Percentiles rank a stretch among this genome's conserved stretches.
Evolutionary conservation across 345 rosid genomes (phyloP).

Genomic region (Aegle marmelos): DNA sequence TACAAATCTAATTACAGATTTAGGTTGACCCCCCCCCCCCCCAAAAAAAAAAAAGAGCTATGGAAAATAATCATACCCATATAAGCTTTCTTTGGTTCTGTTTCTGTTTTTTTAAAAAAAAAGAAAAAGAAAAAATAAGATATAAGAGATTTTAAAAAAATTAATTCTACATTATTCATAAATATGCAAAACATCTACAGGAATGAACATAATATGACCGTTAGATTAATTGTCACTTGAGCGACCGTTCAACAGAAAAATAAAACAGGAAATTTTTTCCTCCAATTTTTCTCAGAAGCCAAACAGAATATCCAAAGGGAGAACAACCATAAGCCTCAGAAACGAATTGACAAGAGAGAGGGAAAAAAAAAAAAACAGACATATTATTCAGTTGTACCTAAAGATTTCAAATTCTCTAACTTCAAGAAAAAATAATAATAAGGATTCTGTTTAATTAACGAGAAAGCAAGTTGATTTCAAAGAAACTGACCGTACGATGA

Average conservation of each 20-base stretch:
- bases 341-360: not conserved
- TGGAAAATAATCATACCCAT: not conserved
- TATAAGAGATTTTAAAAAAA: not conserved
- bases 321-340: slow-evolving; percentile 5
- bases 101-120: too few species aligned
- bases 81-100: not conserved
- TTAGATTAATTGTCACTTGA: too few species aligned
- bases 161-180: not conserved
- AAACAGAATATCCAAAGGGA: slow-evolving; percentile 12
- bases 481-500: not conserved
- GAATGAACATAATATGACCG: not conserved
- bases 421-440: not conserved
- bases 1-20: not conserved
- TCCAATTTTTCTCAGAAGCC: slow-evolving; percentile 17
- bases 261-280: not conserved
- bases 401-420: not conserved
- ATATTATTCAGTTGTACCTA: not conserved
- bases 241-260: not conserved
- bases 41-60: not conserved
- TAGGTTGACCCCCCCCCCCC: not conserved
- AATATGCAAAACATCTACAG: not conserved
- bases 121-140: not conserved
- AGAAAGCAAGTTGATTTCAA: not conserved
- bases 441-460: not conserved
- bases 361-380: slow-evolving; percentile 8